These are phyloP conservation scores for Hippophae rhamnoides DNA, from an alignment of 306 rosid species.

Conservation along the genomic window DNA sequence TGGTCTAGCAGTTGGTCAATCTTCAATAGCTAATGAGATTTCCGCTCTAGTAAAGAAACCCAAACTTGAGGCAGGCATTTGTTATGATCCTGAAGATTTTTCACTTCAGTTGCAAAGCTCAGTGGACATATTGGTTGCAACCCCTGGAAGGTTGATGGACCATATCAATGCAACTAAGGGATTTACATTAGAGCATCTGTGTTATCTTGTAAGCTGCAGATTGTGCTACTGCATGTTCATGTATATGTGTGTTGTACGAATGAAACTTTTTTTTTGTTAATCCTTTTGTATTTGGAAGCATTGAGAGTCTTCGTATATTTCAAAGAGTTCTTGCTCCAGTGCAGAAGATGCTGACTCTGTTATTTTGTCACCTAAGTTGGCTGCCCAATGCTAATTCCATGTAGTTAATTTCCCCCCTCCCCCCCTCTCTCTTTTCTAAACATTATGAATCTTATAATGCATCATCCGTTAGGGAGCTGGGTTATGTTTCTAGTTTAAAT, in stretches of 20 bases:
- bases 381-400: too few species aligned
- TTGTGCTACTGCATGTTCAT: neutral
- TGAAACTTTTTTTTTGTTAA: too few species aligned
- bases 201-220: slow-evolving; percentile 67
- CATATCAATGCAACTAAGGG: slow-evolving; percentile 68
- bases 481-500: too few species aligned
- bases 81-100: slow-evolving; percentile 44
- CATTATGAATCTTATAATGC: too few species aligned
- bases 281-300: too few species aligned
- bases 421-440: too few species aligned
- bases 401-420: too few species aligned
- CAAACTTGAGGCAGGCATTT: slow-evolving; percentile 43
- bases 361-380: too few species aligned
- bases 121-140: slow-evolving; percentile 87
- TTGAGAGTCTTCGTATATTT: too few species aligned
- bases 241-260: slow-evolving; percentile 2
- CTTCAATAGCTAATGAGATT: slow-evolving; percentile 70
- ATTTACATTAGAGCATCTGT: slow-evolving; percentile 81
- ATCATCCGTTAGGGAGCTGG: too few species aligned
- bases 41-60: slow-evolving; percentile 46
- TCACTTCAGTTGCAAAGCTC: slow-evolving; percentile 33
- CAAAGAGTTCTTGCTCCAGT: too few species aligned
- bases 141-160: slow-evolving; percentile 90
- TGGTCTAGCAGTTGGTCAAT: slow-evolving; percentile 85
- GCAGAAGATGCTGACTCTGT: too few species aligned